Conservation (phyloP, 371 early-diverging fungal genomes). For the Haplosporangium sp. region DNA sequence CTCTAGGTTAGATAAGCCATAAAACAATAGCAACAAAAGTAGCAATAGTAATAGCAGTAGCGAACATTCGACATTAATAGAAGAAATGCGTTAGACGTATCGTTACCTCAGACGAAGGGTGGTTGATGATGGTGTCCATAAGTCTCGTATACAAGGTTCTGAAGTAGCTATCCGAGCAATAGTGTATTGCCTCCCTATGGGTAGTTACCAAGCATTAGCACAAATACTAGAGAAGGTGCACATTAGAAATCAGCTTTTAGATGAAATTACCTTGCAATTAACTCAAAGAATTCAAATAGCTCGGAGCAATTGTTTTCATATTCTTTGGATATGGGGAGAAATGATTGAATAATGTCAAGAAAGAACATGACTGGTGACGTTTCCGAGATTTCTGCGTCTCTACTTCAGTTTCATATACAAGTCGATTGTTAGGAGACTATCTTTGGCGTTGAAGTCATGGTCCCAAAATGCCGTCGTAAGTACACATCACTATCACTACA, state of each 20-base stretch:
- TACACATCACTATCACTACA: background rate
- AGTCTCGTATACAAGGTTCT: constrained; percentile 26
- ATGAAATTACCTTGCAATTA: constrained; percentile 38
- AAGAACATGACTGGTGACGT: constrained; percentile 51
- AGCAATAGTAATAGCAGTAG: too few species aligned
- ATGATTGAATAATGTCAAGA: constrained; percentile 51
- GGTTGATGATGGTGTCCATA: constrained; percentile 49
- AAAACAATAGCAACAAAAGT: background rate
- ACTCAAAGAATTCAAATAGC: constrained; percentile 56
- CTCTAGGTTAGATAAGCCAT: background rate
- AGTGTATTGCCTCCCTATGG: constrained; percentile 24
- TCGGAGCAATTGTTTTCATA: constrained; percentile 57
- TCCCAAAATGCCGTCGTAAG: too few species aligned
- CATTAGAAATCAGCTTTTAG: background rate
- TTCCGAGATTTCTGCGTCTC: constrained; percentile 9
- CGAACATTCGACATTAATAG: too few species aligned
- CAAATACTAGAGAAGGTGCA: background rate
- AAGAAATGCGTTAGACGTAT: background rate
- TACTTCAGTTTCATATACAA: background rate
- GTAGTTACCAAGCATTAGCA: background rate
- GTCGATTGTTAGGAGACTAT: background rate
- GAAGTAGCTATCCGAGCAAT: constrained; percentile 33
- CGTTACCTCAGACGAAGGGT: constrained; percentile 52
- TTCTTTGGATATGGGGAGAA: constrained; percentile 56
- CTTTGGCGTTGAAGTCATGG: too few species aligned